phyloP scores from a whole-genome alignment of 164 flowering plant genomes.

The Tetrastigma voinierianum region DNA sequence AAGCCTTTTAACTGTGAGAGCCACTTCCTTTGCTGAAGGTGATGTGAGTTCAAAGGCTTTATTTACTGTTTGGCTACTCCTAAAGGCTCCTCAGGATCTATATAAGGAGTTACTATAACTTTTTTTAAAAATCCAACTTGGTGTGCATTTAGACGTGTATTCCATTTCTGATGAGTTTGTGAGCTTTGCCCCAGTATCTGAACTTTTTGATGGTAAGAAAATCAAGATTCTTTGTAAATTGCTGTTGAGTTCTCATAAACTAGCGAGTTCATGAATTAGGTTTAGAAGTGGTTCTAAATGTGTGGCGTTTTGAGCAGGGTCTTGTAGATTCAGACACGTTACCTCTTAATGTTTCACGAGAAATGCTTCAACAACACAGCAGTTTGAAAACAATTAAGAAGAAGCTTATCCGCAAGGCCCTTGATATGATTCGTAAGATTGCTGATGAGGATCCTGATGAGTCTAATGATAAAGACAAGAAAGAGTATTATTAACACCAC shows the following conservation, averaged over 20 bases:
- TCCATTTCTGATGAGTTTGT: conserved; percentile 96
- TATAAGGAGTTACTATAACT: conserved; percentile 94
- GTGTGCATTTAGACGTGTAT: conserved; percentile 89
- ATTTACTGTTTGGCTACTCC: conserved; percentile 92
- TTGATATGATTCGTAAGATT: conserved; percentile 89
- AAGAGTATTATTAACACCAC: conserved; percentile 1
- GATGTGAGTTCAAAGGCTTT: conserved; percentile 98
- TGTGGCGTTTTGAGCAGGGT: conserved; percentile 58
- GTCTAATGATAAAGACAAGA: conserved; percentile 61
- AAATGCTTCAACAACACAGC: conserved; percentile 97
- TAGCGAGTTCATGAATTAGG: background rate
- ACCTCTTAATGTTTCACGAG: conserved; percentile 95
- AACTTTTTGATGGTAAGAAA: conserved; percentile 74
- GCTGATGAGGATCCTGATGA: conserved; percentile 99
- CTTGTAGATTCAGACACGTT: conserved; percentile 96
- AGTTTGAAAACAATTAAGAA: conserved; percentile 95
- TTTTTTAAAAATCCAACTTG: conserved; percentile 80
- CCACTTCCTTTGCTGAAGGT: conserved; percentile 94
- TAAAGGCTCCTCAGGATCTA: conserved; percentile 93
- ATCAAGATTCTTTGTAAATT: no score
- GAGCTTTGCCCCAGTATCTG: conserved; percentile 95
- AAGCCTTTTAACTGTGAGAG: conserved; percentile 90
- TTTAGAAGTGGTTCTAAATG: background rate
- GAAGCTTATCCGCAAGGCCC: conserved; percentile 94
- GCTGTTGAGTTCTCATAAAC: background rate